Evolutionary conservation across 179 eudicot genomes (phyloP), one percentile per base, ranked within the genome.

Genomic region (Amaranthus tricolor): DNA sequence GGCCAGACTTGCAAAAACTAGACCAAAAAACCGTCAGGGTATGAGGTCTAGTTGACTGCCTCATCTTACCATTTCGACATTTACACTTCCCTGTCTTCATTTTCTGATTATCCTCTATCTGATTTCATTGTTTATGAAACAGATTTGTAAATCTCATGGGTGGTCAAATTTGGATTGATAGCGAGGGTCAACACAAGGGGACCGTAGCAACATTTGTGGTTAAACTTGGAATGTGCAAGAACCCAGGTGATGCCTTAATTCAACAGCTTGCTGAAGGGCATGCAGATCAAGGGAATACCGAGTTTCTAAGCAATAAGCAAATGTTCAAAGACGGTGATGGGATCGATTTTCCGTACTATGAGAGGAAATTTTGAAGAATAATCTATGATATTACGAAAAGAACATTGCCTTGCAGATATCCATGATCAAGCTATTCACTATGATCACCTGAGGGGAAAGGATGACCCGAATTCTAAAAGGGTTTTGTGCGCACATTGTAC

Each of bases 71-170:
- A 2, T 31, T 31, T 1, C 40, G 2, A 31, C 40, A 6, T 12
- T 9, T 62, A 12, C 21, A 20, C 24, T 60, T 17, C 5, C 58
- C 3, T 49, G 61, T 51, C 68, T 24, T 20, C n/a, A 5, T 58
- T 73, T 20, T 53, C n/a, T 21, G 57, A 63, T 44, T 47, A 17
- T 20, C 14, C 6, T 44, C 14, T 59, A 50, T 11, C 21, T 12
- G 54, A 20, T 5, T 47, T n/a, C 44, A 61, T 54, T 4, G 20
- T 59, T 69, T 45, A 11, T 55, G 50, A 49, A 68, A 49, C 88
- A 95, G 99, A 87, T 95, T 90, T 88, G 88, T 95, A 60, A 86
- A 83, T 87, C 92, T 95, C 68, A 90, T 92, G 99, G 97, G 90
- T 82, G 99, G 99, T 64, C 87, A 92, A 56, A 89, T 92, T 20